Evolutionary conservation across 1,284 basidiomycete genomes (phyloP).

Genomic region (Moesziomyces sp.): DNA sequence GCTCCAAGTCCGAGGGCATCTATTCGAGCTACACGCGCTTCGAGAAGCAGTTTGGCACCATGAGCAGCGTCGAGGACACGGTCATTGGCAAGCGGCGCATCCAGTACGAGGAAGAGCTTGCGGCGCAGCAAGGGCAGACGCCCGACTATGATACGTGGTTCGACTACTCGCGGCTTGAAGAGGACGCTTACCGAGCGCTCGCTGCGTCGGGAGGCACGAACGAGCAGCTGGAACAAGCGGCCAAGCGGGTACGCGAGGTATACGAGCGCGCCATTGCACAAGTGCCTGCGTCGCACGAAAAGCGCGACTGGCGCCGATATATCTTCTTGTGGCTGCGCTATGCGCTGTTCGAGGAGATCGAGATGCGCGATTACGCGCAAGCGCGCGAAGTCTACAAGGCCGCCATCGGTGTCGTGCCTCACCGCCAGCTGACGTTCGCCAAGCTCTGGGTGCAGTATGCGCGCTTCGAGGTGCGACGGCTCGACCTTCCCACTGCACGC

Average conservation of each 20-base stretch:
- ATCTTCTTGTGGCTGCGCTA: slow-evolving; percentile 97
- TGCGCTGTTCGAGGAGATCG: slow-evolving; percentile 95
- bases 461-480: slow-evolving; percentile 86
- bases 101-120: slow-evolving; percentile 77
- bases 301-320: slow-evolving; percentile 82
- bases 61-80: slow-evolving; percentile 87
- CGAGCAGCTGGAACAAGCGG: slow-evolving; percentile 35
- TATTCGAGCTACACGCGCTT: slow-evolving; percentile 95
- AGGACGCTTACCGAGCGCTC: slow-evolving; percentile 79
- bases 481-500: slow-evolving; percentile 84
- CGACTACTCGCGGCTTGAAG: slow-evolving; percentile 92
- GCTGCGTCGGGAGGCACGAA: slow-evolving; percentile 40
- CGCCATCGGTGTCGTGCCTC: slow-evolving; percentile 86
- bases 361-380: slow-evolving; percentile 87
- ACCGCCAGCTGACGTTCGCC: slow-evolving; percentile 96
- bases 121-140: slow-evolving; percentile 70
- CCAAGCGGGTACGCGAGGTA: slow-evolving; percentile 81
- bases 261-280: slow-evolving; percentile 97
- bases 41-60: slow-evolving; percentile 95
- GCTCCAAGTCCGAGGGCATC: slow-evolving; percentile 85
- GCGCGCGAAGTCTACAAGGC: slow-evolving; percentile 92
- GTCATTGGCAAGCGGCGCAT: slow-evolving; percentile 95
- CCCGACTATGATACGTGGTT: slow-evolving; percentile 98
- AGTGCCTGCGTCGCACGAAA: slow-evolving; percentile 86
- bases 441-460: slow-evolving; percentile 83